Evolutionary conservation across 129 eudicot species (phyloP).

Genomic region (Saussurea involucrata): DNA sequence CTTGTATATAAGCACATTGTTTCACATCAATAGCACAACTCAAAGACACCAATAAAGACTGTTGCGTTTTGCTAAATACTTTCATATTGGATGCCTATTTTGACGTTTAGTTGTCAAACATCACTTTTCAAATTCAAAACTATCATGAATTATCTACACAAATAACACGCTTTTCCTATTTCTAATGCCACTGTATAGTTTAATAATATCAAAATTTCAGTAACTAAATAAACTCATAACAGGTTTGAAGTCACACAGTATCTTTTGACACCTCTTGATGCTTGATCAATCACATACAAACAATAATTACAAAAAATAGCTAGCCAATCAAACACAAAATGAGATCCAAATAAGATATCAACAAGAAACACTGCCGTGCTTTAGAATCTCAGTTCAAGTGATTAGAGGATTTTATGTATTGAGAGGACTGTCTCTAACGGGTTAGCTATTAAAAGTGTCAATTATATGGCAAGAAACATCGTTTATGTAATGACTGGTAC

Average conservation of each 20-base stretch:
- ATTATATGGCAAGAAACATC: constrained; percentile 5
- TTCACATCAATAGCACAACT: no score
- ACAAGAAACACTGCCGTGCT: neutral
- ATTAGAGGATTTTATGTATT: neutral
- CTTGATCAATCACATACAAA: neutral
- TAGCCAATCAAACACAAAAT: neutral
- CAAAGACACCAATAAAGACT: neutral
- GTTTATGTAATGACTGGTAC: neutral
- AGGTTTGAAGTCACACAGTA: constrained; percentile 7
- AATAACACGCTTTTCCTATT: neutral
- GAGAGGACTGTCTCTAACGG: neutral
- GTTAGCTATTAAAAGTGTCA: neutral
- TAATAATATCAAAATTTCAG: neutral
- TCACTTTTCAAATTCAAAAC: neutral
- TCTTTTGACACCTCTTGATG: neutral
- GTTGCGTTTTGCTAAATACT: neutral
- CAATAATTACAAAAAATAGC: neutral
- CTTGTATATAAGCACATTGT: neutral
- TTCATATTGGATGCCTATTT: neutral
- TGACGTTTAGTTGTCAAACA: neutral
- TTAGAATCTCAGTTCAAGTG: neutral
- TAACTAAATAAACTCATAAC: neutral
- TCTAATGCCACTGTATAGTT: neutral
- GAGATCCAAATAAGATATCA: constrained; percentile 2
- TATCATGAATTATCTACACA: neutral